Evolutionary conservation across 768 basidiomycete genomes (phyloP), one percentile per base, ranked within the genome.

Genomic region (Trametes maxima): DNA sequence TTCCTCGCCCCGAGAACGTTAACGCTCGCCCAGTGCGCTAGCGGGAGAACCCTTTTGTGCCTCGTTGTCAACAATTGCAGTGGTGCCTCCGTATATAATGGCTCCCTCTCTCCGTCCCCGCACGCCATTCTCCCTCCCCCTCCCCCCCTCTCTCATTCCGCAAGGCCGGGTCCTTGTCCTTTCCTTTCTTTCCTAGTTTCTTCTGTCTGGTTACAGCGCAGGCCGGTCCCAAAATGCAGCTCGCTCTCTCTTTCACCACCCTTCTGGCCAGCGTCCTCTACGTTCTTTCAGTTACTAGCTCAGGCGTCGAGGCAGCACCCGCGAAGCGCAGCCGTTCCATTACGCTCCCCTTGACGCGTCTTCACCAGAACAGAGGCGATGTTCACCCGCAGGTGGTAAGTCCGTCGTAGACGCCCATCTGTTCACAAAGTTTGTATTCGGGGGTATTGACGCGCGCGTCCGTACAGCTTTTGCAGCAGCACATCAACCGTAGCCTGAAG

Each of bases 401-500:
- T 71, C 12, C 24, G 33, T 39, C 8, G 21, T 25, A 17, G 25
- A 5, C 25, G 12, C 36, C 35, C 8, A 17, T 22, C 22, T 10
- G 16, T 8, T 37, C 11, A 12, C 37, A 33, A 33, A 33, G 4
- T 13, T 43, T 17, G 40, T 33, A 22, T 17, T 44, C 19, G 33
- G 8, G n/a, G 28, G 8, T 21, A 51, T 45, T 33, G 24, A 50
- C 40, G 13, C 25, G 25, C 40, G 17, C 28, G 24, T 19, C 2
- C 6, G 4, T 17, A 16, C 68, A 92, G 90, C 72, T 81, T 46
- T 73, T 86, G 36, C 89, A 91, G 72, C 90, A 88, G 72, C 80
- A 86, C 67, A 81, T 88, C 63, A 92, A 90, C 72, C 85, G 84
- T 51, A 79, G 81, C 54, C 74, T 82, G 55, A 80, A 78, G 58